A percentile compares a stretch with the other conserved stretches of the same genome.
phyloP scores from a whole-genome alignment of 495 filamentous ascomycete genomes.

The Aspergillus nidulans region DNA sequence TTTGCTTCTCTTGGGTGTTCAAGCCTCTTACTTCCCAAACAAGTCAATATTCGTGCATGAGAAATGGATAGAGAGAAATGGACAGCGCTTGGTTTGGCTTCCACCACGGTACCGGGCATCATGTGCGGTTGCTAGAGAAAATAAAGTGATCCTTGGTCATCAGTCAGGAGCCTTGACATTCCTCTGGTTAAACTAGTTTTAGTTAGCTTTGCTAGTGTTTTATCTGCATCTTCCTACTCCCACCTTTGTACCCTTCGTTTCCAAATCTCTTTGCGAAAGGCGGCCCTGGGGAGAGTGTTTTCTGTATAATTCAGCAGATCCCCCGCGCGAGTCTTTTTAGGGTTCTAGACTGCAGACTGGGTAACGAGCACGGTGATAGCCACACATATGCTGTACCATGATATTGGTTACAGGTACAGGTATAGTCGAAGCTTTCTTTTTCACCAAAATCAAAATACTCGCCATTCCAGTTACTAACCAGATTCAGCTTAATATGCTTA shows the following conservation, averaged over 20 bases:
- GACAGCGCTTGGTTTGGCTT: constrained; percentile 3
- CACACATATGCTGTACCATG: neutral
- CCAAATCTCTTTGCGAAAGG: neutral
- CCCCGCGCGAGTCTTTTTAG: too few relatives aligned
- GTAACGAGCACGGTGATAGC: too few relatives aligned
- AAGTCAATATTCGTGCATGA: neutral
- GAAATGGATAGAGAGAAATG: neutral
- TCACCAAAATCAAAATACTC: too few relatives aligned
- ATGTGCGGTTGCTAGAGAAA: neutral
- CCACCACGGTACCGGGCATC: neutral
- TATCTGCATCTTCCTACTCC: neutral
- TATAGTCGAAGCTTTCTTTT: neutral
- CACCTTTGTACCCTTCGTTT: neutral
- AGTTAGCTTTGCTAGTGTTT: neutral
- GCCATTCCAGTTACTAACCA: too few relatives aligned
- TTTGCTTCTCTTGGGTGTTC: neutral
- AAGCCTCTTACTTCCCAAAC: neutral
- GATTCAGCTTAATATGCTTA: too few relatives aligned
- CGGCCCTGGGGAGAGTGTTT: neutral
- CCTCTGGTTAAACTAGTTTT: neutral
- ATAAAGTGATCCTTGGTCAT: constrained; percentile 1
- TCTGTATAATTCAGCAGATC: neutral
- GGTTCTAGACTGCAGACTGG: too few relatives aligned
- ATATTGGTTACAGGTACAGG: neutral
- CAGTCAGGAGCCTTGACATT: neutral